phyloP scores from a whole-genome alignment of 2,329 filamentous ascomycete genomes.

The Colletotrichum australisinense region DNA sequence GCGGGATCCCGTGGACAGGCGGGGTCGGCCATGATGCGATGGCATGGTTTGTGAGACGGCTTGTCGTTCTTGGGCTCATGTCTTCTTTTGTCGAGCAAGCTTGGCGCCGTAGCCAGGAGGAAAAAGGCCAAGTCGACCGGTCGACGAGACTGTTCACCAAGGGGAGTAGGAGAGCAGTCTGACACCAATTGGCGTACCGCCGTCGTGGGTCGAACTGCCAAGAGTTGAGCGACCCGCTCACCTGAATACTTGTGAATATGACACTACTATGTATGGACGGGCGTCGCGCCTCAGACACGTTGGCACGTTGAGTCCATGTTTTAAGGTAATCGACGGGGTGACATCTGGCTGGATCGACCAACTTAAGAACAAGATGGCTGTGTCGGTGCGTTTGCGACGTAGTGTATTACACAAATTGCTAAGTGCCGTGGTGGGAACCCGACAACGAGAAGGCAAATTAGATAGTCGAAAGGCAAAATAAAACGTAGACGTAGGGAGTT shows the following conservation, averaged over 20 bases:
- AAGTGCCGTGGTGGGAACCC: not conserved
- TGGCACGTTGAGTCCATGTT: constrained; percentile 31
- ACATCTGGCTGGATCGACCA: constrained; percentile 4
- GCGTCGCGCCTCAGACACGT: constrained; percentile 10
- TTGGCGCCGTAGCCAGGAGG: constrained; percentile 14
- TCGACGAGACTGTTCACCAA: not conserved
- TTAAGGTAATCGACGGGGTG: constrained; percentile 11
- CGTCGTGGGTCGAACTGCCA: constrained; percentile 32
- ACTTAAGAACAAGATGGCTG: not conserved
- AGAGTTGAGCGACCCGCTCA: constrained; percentile 28
- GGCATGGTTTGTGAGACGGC: constrained; percentile 31
- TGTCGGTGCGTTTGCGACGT: not conserved
- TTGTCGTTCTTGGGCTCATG: constrained; percentile 7
- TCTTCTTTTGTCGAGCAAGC: constrained; percentile 14
- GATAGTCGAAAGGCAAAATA: not conserved
- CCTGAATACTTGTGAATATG: constrained; percentile 6
- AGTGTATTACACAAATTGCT: not conserved
- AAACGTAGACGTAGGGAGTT: not conserved
- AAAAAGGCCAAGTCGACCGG: not conserved
- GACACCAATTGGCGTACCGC: constrained; percentile 28
- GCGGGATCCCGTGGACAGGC: not conserved
- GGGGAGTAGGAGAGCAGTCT: constrained; percentile 5
- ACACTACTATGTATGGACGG: constrained; percentile 1
- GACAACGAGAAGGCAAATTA: constrained; percentile 17
- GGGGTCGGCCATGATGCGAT: constrained; percentile 16